Conservation (phyloP, 2,329 filamentous ascomycete genomes). For the Colletotrichum lindemuthianum region DNA sequence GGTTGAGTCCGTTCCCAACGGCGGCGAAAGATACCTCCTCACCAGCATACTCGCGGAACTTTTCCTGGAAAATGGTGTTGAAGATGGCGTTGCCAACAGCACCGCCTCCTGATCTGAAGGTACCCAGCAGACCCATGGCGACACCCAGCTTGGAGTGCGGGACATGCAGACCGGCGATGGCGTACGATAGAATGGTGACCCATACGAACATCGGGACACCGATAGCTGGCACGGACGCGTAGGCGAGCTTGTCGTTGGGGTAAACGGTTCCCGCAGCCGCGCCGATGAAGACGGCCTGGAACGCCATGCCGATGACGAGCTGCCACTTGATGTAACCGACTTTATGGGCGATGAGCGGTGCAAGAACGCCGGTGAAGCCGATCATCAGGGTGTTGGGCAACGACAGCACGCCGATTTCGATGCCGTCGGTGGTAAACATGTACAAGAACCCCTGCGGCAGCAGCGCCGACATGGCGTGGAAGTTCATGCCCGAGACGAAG, state of each 20-base stretch:
- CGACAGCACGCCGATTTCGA: conserved; percentile 40
- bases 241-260: conserved; percentile 42
- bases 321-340: conserved; percentile 44
- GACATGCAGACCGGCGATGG: conserved; percentile 43
- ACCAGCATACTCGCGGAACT: conserved; percentile 39
- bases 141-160: conserved; percentile 44
- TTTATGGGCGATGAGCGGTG: conserved; percentile 45
- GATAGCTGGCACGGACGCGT: conserved; percentile 44
- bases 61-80: conserved; percentile 42
- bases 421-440: conserved; percentile 44
- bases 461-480: conserved; percentile 41
- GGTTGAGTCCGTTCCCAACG: conserved; percentile 40
- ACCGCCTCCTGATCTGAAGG: conserved; percentile 44
- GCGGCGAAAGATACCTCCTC: conserved; percentile 43
- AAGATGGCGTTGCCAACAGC: conserved; percentile 49
- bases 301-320: conserved; percentile 43
- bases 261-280: conserved; percentile 42
- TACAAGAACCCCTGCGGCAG: conserved; percentile 43
- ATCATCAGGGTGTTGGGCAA: conserved; percentile 28
- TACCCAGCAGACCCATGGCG: conserved; percentile 44
- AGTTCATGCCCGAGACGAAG: conserved; percentile 46
- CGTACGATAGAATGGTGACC: conserved; percentile 44
- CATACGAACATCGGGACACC: conserved; percentile 46
- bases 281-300: conserved; percentile 43
- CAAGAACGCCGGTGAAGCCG: conserved; percentile 32